Evolutionary conservation across 1,284 basidiomycete species (phyloP).

Genomic region (Trichosporon sp.): DNA sequence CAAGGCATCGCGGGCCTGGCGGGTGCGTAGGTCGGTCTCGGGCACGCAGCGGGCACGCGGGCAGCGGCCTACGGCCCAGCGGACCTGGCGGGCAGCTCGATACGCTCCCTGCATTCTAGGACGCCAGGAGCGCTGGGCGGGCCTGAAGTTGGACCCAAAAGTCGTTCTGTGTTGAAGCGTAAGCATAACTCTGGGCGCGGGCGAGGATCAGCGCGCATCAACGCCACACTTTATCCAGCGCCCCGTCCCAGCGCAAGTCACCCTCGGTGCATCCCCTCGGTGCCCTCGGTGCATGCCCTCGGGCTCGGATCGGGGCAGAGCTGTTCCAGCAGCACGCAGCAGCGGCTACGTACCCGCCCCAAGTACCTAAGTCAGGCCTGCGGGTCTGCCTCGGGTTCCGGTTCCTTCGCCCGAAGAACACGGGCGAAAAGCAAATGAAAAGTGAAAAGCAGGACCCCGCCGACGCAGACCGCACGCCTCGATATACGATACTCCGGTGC

Average conservation of each 20-base stretch:
- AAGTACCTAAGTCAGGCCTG: too few species aligned
- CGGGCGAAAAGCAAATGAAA: neutral
- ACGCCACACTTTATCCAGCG: neutral
- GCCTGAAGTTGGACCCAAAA: neutral
- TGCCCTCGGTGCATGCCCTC: too few species aligned
- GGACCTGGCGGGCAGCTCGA: too few species aligned
- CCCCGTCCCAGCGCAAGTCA: neutral
- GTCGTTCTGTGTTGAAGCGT: neutral
- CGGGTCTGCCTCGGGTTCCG: neutral
- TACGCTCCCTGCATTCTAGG: neutral
- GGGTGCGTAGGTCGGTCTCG: neutral
- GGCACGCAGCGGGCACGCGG: neutral
- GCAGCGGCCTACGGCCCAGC: too few species aligned
- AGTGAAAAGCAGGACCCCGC: neutral
- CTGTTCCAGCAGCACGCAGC: neutral
- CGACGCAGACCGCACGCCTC: neutral
- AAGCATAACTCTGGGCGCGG: neutral
- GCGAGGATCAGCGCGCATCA: neutral
- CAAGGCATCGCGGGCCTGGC: too few species aligned
- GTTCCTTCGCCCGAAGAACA: neutral
- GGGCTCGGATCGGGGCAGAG: neutral
- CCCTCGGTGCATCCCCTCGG: neutral
- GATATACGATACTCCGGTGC: neutral
- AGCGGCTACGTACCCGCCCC: neutral
- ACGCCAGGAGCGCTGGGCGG: neutral